Conservation (phyloP, 495 filamentous ascomycete species). For the Cudoniella acicularis region DNA sequence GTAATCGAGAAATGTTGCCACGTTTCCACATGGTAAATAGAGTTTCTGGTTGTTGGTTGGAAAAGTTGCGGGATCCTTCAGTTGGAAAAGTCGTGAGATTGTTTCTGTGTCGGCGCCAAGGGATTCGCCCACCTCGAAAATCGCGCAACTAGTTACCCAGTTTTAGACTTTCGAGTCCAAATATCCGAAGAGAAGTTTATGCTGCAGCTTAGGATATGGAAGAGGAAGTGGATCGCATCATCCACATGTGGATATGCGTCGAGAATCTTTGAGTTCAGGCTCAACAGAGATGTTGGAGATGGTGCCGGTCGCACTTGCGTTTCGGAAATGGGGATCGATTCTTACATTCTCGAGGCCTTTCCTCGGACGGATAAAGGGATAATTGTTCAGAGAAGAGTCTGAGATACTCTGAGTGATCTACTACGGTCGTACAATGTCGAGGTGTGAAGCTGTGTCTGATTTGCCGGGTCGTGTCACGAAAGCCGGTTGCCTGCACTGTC, state of each 20-base stretch:
- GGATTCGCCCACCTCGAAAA: not conserved
- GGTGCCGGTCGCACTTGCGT: constrained; percentile 1
- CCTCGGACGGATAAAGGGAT: not conserved
- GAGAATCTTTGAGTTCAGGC: not conserved
- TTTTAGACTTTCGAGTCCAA: not conserved
- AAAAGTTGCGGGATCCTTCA: not conserved
- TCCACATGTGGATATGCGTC: not conserved
- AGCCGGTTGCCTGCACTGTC: not conserved
- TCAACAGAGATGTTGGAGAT: not conserved
- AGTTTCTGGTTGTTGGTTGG: not conserved
- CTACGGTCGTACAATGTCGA: not conserved
- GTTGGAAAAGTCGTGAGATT: not conserved
- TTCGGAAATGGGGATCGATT: not conserved
- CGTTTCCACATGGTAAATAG: no score
- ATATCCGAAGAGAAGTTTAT: no score
- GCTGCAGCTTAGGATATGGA: not conserved
- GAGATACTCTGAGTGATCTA: not conserved
- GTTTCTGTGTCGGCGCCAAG: not conserved
- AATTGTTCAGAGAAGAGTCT: not conserved
- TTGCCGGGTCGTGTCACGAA: not conserved
- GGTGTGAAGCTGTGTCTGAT: not conserved
- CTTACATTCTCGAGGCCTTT: not conserved
- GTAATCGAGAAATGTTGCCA: no score
- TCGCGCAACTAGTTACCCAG: not conserved
- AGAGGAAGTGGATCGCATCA: not conserved